These are phyloP conservation scores for Scedosporium dehoogii DNA, from an alignment of 2,329 filamentous ascomycete genomes.

Conservation along the genomic window DNA sequence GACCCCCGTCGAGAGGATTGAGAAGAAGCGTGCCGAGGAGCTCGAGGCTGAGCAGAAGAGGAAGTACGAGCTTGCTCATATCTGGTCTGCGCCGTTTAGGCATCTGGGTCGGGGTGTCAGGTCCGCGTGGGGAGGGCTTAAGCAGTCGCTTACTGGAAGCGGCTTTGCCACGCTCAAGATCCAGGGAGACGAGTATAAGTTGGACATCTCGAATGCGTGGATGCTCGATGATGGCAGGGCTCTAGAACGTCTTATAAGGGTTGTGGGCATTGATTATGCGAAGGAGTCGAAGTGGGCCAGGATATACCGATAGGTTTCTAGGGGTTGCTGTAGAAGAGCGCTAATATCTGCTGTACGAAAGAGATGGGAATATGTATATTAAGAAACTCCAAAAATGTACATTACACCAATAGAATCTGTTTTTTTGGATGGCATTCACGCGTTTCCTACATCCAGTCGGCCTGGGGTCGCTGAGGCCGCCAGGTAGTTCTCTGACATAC, in stretches of 20 bases:
- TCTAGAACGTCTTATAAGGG: constrained; percentile 41
- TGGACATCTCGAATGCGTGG: constrained; percentile 48
- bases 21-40: constrained; percentile 25
- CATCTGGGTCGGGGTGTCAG: constrained; percentile 31
- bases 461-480: background rate
- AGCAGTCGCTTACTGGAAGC: constrained; percentile 43
- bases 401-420: background rate
- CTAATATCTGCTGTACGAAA: background rate
- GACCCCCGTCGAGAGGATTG: constrained; percentile 21
- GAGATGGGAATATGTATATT: background rate
- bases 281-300: constrained; percentile 5
- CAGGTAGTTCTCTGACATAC: no score
- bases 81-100: constrained; percentile 49
- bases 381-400: background rate
- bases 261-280: constrained; percentile 4
- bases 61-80: constrained; percentile 43
- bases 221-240: constrained; percentile 49
- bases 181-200: constrained; percentile 39
- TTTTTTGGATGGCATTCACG: background rate
- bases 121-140: constrained; percentile 33
- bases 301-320: constrained; percentile 2
- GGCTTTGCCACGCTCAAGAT: constrained; percentile 44
- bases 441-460: background rate
- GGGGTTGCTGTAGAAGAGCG: background rate
- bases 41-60: constrained; percentile 26